Base-by-base conservation (phyloP, 495 filamentous ascomycete genomes). In the Cercophora samala region DNA sequence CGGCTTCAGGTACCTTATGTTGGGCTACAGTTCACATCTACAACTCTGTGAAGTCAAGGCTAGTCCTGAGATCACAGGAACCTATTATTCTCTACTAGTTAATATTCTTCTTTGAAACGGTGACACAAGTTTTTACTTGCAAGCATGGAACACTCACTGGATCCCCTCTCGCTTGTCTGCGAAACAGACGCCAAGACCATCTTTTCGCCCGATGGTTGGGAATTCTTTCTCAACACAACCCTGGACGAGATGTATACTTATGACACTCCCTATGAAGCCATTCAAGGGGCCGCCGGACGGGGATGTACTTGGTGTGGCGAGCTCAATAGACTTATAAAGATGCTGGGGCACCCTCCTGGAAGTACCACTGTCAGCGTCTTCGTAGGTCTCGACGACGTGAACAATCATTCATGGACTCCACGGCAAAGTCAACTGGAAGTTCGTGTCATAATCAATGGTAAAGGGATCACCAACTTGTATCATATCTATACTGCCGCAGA, bases 151-250 rank as follows among this genome's bases (percentile, higher is more conserved):
- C 17, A 19, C 0, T 21, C n/a, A 8, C n/a, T 21, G 8, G 22
- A 56, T 56, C 53, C 53, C 2, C 18, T 18, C n/a, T 56, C 53
- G n/a, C 53, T 56, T 18, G 53, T 56, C n/a, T 56, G 53, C 53
- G n/a, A 56, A 23, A 23, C 13, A 56, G 53, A 56, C 11, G 0
- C 3, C n/a, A 56, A 56, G 6, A 56, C 53, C 22, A 56, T 56
- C 19, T 56, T 56, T 23, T 56, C 53, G n/a, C 53, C 53, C 11
- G n/a, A 56, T 15, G 53, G n/a, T 9, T 56, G 53, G 53, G 13
- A 11, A 13, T 8, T 18, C n/a, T 18, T 56, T 56, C 11, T 56
- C 18, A 21, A 23, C 53, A 18, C 53, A 9, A 46, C 37, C 37
- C 9, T 13, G 11, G 37, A 46, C 15, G 53, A 56, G 2, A 8